Evolutionary conservation across 2,329 filamentous ascomycete species (phyloP), one percentile per base, ranked within the genome.

Genomic region (Thelonectria blattea): DNA sequence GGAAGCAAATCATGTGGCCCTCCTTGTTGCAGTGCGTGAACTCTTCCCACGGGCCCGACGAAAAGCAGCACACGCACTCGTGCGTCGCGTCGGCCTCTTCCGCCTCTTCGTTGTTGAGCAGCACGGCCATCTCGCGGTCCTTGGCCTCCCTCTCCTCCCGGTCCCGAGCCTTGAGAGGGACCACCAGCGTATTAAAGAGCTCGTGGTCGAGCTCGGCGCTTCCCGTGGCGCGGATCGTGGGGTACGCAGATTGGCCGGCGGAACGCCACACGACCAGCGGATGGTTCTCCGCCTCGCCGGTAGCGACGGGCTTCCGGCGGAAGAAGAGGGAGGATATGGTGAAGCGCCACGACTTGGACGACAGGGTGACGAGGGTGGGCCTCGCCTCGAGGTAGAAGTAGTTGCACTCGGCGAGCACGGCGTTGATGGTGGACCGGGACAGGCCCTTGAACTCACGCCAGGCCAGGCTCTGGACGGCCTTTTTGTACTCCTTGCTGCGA

Each of bases 1-100:
- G 85, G 76, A 93, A 89, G 77, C 91, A 95, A 56, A 94, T 82
- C 72, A 91, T 85, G 76, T 95, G 91, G 2, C 86, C 88, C 3
- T 85, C 82, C 32, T 81, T 76, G 71, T 85, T 85, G 78, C 91
- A 95, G n/a, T 85, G 83, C 0, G 90, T 87, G 59, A 93, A 84
- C 69, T 91, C 86, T 73, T 94, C 90, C 64, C 93, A 92, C 0
- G 89, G 79, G 14, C 83, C 84, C 10, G 89, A 85, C 11, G 83
- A 85, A 73, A 89, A 95, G 77, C 91, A 95, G 77, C 91, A 94
- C 67, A 88, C 85, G 74, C 91, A 95, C 72, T 95, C 91, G 73
- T 87, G 82, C 15, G 82, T 80, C 41, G 83, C 81, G 18, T 83
- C 81, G 6, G 79, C 78, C 42, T 79, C 79, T 70, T 88, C 86